Base-by-base conservation (phyloP, 768 basidiomycete genomes). In the Lactarius akahatsu region DNA sequence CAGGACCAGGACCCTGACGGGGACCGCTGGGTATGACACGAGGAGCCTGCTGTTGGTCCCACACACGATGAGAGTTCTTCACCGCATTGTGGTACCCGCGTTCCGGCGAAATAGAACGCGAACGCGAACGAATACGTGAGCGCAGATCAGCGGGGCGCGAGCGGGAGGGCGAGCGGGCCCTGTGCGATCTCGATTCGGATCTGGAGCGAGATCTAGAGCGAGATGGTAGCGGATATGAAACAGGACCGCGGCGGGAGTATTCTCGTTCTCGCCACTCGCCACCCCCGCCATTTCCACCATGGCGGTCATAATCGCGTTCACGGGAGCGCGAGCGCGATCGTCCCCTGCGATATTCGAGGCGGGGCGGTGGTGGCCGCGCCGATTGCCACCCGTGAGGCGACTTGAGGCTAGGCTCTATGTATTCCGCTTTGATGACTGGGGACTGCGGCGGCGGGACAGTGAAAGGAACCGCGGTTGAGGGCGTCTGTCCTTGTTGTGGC, bases 261-360 rank as follows among this genome's bases (percentile, higher is more conserved):
- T 32, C 57, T n/a, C 57, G 59, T 15, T 32, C 57, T n/a, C 57
- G 59, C 23, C 64, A 57, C 4, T 61, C 60, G 38, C 55, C 8
- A 15, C 38, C 18, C 3, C 32, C 15, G 55, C 18, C 55, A 26
- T 62, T 58, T 11, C 36, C 32, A 16, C 54, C 36, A 16, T 45
- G 34, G 2, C 28, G 43, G 2, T 56, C 56, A 36, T 57, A 36
- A 23, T 62, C 61, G 30, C 54, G 41, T 40, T 56, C 66, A 28
- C 62, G 62, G 7, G 57, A 52, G 8, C 41, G 62, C 41, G 66
- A 57, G 8, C 56, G 56, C 56, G 56, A 32, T 57, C 57, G 57
- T 3, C 41, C 3, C 5, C 26, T 23, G 9, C 40, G 55, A 9
- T 26, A 50, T 15, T 50, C 18, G 6, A n/a, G 0, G 55, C 56